Base-by-base conservation (phyloP, 179 eudicot species). In the Beta corolliflora region DNA sequence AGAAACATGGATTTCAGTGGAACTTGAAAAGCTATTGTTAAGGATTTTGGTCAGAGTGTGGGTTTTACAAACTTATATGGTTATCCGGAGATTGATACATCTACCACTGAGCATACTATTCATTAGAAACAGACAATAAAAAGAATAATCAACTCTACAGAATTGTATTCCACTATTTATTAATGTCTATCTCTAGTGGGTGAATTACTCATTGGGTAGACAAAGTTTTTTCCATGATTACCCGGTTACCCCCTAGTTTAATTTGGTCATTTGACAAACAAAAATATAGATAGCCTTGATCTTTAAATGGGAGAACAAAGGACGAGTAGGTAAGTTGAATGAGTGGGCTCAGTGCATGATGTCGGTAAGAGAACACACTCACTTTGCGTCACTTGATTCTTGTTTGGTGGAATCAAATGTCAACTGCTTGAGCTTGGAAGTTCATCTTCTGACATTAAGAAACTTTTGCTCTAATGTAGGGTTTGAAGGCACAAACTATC, bases 221-320 rank as follows among this genome's bases (percentile, higher is more conserved):
- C 41, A 36, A 36, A 36, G 41, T 36, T 36, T 36, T 36, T 36
- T 36, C 41, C 41, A 25, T 25, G 29, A 25, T 25, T 25, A 25
- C 29, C 29, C 1, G 29, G 41, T 1, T 36, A 36, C 41, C 41
- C 52, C 52, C 9, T 48, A 9, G 3, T 48, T 29, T 46, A 9
- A 48, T 48, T 29, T 46, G 60, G 76, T 72, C 76, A 72, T 52
- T 50, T 72, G 53, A 2, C 76, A n/a, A 72, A 53, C 76, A 41
- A 71, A 71, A 71, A 11, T 1, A 23, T 1, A 14, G 45, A 53
- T 13, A 18, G 0, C 13, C 25, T 71, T 45, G 3, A 48, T 19
- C 21, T 4, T 56, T 61, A 9, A 21, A 19, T 64, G 41, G 44
- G 44, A 64, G 5, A 25, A 64, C 41, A 36, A 1, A 36, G 66